These are phyloP conservation scores for Erythrobasidium hasegawianum DNA, from an alignment of 1,284 basidiomycete species.

Conservation along the genomic window DNA sequence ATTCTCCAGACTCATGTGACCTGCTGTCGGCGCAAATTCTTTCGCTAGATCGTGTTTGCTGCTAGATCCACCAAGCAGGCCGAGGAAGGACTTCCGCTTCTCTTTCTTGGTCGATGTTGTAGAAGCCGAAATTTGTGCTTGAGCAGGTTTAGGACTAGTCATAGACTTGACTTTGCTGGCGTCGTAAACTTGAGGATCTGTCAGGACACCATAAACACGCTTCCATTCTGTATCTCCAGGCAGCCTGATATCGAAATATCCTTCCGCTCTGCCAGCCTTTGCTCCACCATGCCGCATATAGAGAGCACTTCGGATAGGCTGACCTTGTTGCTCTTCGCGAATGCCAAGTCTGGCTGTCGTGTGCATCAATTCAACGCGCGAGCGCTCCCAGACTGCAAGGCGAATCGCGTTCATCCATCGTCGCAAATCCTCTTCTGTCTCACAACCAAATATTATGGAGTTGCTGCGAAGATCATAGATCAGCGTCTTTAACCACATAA, in stretches of 20 bases:
- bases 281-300: background rate
- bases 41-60: conserved; percentile 35
- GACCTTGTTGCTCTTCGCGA: conserved; percentile 58
- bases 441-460: conserved; percentile 13
- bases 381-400: conserved; percentile 90
- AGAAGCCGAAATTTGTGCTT: background rate
- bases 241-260: conserved; percentile 85
- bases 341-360: conserved; percentile 87
- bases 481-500: too few species aligned
- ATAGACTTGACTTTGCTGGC: background rate
- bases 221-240: conserved; percentile 97
- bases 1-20: background rate
- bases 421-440: conserved; percentile 53
- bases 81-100: conserved; percentile 33
- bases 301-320: conserved; percentile 35
- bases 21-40: conserved; percentile 17
- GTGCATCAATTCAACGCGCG: conserved; percentile 92
- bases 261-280: conserved; percentile 66
- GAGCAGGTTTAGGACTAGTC: background rate
- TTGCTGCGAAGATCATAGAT: conserved; percentile 21
- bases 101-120: conserved; percentile 38
- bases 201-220: conserved; percentile 79
- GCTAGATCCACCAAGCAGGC: conserved; percentile 36
- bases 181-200: conserved; percentile 24
- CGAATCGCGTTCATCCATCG: conserved; percentile 91